Percentiles rank a stretch among this genome's conserved stretches.
These are phyloP conservation scores for Russula earlei DNA, from an alignment of 768 basidiomycete species.

Conservation along the genomic window DNA sequence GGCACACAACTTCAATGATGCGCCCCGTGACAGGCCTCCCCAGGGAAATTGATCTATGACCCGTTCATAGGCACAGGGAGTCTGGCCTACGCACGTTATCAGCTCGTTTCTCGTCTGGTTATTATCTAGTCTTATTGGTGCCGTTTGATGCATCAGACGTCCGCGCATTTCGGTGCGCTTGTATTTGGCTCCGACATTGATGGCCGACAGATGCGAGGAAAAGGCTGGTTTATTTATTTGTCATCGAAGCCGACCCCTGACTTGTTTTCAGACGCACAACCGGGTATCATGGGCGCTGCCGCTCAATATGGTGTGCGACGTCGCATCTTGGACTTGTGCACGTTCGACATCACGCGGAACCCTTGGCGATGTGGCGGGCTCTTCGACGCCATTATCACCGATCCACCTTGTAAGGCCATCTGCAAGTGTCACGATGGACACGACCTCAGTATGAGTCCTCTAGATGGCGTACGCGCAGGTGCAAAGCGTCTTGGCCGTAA, in stretches of 20 bases:
- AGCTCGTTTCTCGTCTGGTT: background rate
- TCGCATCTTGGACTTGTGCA: conserved; percentile 73
- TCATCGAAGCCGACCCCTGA: background rate
- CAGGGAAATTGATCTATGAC: conserved; percentile 90
- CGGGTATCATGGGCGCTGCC: conserved; percentile 76
- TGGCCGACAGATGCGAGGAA: conserved; percentile 94
- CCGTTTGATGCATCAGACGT: conserved; percentile 41
- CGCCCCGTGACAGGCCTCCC: conserved; percentile 48
- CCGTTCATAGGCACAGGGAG: conserved; percentile 93
- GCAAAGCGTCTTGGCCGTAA: conserved; percentile 75
- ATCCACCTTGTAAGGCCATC: conserved; percentile 73
- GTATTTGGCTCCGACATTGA: conserved; percentile 94
- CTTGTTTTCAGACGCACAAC: conserved; percentile 29
- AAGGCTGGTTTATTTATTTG: conserved; percentile 38
- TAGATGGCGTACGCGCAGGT: conserved; percentile 88
- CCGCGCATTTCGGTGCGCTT: conserved; percentile 78
- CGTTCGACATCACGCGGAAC: conserved; percentile 87
- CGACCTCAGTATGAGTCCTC: background rate
- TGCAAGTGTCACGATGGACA: background rate
- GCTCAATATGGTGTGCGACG: conserved; percentile 70
- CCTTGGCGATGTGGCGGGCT: conserved; percentile 85
- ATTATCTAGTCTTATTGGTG: background rate
- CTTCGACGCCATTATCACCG: conserved; percentile 91
- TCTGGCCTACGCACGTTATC: conserved; percentile 64
- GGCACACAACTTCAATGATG: background rate